Percentiles rank a stretch among this genome's conserved stretches.
Conservation (phyloP, 2,329 filamentous ascomycete species). For the Epichloe glyceriae region DNA sequence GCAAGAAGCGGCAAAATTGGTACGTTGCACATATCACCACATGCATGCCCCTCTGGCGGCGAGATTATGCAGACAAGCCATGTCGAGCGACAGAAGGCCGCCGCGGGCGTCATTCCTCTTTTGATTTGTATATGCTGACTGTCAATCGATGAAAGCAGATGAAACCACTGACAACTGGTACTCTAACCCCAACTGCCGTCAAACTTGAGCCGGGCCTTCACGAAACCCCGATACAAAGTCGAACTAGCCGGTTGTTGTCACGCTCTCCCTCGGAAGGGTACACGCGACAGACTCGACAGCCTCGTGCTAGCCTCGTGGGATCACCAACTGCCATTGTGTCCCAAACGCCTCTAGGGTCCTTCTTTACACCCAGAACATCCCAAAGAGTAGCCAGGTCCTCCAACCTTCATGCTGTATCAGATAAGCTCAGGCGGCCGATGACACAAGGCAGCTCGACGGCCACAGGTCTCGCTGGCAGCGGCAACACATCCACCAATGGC, state of each 20-base stretch:
- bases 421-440: slow-evolving; percentile 23
- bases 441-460: slow-evolving; percentile 12
- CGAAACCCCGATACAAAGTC: slow-evolving; percentile 14
- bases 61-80: not conserved
- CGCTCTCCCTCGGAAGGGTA: slow-evolving; percentile 22
- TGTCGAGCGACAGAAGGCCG: not conserved
- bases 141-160: slow-evolving; percentile 6
- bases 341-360: not conserved
- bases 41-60: not conserved
- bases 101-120: not conserved
- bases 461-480: not conserved
- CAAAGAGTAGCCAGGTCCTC: slow-evolving; percentile 16
- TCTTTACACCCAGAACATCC: slow-evolving; percentile 12
- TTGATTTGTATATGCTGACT: slow-evolving; percentile 1
- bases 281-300: slow-evolving; percentile 18
- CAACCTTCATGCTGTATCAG: slow-evolving; percentile 18
- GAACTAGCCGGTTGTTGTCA: slow-evolving; percentile 18
- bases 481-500: not conserved
- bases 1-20: slow-evolving; percentile 8
- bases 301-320: slow-evolving; percentile 17
- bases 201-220: slow-evolving; percentile 14
- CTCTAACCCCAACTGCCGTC: slow-evolving; percentile 14
- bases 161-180: slow-evolving; percentile 11
- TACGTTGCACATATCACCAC: slow-evolving; percentile 8
- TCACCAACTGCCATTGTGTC: slow-evolving; percentile 12